Conservation (phyloP, 2,329 filamentous ascomycete genomes). For the Aspergillus sp. region DNA sequence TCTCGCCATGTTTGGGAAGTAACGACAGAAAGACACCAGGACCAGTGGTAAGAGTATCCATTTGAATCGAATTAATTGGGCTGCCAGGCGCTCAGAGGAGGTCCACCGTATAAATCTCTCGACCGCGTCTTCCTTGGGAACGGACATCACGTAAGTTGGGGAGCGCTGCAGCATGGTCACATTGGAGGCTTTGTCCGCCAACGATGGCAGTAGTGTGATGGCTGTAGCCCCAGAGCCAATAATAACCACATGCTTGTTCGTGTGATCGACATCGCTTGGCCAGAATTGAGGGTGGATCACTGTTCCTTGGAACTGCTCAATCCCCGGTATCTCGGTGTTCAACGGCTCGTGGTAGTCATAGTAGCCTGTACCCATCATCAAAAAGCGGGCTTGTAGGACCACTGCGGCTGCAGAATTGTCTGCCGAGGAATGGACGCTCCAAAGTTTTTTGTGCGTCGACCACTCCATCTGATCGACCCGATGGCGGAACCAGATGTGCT, state of each 20-base stretch:
- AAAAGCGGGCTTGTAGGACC: conserved; percentile 33
- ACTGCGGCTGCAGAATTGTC: no score
- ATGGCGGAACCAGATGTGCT: conserved; percentile 48
- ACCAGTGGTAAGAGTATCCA: conserved; percentile 42
- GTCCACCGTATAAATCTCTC: background rate
- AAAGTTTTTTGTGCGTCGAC: conserved; percentile 31
- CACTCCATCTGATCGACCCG: conserved; percentile 47
- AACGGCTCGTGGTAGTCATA: conserved; percentile 64
- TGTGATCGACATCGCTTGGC: conserved; percentile 60
- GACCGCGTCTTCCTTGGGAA: conserved; percentile 30
- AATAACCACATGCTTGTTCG: conserved; percentile 61
- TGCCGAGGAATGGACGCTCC: conserved; percentile 46
- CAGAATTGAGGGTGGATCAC: conserved; percentile 68
- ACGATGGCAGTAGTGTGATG: conserved; percentile 64
- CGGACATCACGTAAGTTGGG: conserved; percentile 59
- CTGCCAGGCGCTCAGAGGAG: background rate
- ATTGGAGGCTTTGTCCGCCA: conserved; percentile 57
- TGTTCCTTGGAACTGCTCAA: conserved; percentile 57
- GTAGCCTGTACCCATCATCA: conserved; percentile 60
- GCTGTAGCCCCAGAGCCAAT: conserved; percentile 74
- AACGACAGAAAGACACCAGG: conserved; percentile 45
- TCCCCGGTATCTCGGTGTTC: conserved; percentile 56
- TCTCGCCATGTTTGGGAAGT: conserved; percentile 47
- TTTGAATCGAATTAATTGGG: conserved; percentile 34
- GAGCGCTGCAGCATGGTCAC: conserved; percentile 75